Evolutionary conservation across 352 stramenopile genomes (phyloP).

Genomic region (Saprolegnia diclina): DNA sequence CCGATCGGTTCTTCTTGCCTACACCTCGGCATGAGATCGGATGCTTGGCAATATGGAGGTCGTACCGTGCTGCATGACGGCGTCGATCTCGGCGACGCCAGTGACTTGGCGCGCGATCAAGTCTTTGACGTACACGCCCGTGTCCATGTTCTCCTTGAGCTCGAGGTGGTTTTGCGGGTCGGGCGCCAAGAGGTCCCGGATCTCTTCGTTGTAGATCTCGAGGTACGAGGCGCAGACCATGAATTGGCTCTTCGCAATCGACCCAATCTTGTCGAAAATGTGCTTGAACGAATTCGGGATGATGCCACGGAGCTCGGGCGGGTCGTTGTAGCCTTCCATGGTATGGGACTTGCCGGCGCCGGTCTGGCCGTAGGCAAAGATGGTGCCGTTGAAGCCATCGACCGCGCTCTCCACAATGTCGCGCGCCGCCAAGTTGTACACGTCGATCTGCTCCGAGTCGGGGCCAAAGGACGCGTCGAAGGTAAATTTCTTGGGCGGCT

Average conservation of each 20-base stretch:
- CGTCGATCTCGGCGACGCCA: conserved; percentile 85
- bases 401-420: conserved; percentile 90
- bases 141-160: conserved; percentile 91
- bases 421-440: conserved; percentile 88
- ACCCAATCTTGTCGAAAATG: conserved; percentile 92
- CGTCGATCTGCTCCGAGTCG: conserved; percentile 76
- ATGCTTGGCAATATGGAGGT: not conserved
- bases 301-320: conserved; percentile 86
- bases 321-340: conserved; percentile 88
- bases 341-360: conserved; percentile 83
- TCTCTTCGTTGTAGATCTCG: conserved; percentile 98
- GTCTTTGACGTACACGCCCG: conserved; percentile 95
- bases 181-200: conserved; percentile 88
- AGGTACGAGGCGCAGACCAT: conserved; percentile 93
- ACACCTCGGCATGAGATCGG: conserved; percentile 2
- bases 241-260: conserved; percentile 82
- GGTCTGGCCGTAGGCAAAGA: conserved; percentile 94
- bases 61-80: conserved; percentile 76
- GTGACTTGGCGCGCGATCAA: conserved; percentile 81
- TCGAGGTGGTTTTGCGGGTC: conserved; percentile 87
- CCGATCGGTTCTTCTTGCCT: conserved; percentile 90
- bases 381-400: conserved; percentile 95
- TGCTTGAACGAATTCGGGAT: conserved; percentile 96
- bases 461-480: conserved; percentile 91
- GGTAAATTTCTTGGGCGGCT: conserved; percentile 91